Conservation (phyloP, 2,329 filamentous ascomycete genomes). For the Elsinoe arachidis region DNA sequence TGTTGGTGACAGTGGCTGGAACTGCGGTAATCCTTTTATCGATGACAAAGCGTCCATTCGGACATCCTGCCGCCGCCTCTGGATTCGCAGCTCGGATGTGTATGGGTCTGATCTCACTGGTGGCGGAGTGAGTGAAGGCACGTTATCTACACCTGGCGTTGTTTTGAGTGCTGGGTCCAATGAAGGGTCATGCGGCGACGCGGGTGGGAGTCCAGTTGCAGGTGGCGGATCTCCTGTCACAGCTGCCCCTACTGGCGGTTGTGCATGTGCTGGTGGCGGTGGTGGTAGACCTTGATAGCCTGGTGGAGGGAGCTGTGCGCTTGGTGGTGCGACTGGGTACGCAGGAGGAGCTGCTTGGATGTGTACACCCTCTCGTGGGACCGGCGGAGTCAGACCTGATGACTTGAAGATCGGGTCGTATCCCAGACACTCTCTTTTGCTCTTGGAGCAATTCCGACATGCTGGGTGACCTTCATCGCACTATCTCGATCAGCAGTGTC, state of each 20-base stretch:
- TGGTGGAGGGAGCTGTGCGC: neutral
- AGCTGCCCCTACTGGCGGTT: slow-evolving; percentile 53
- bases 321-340: neutral
- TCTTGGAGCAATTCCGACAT: slow-evolving; percentile 85
- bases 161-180: neutral
- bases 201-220: slow-evolving; percentile 21
- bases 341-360: neutral
- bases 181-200: slow-evolving; percentile 20
- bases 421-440: slow-evolving; percentile 75
- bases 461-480: slow-evolving; percentile 93
- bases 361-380: neutral
- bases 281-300: neutral
- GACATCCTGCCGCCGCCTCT: slow-evolving; percentile 35
- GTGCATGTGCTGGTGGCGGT: slow-evolving; percentile 60
- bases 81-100: neutral
- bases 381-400: neutral
- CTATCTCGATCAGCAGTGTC: slow-evolving; percentile 38
- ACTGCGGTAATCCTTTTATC: slow-evolving; percentile 49
- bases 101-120: slow-evolving; percentile 28
- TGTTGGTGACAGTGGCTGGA: neutral
- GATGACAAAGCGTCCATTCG: slow-evolving; percentile 64
- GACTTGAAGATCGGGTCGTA: slow-evolving; percentile 79
- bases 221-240: slow-evolving; percentile 38
- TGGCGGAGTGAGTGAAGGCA: slow-evolving; percentile 23
- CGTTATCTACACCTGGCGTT: slow-evolving; percentile 11